phyloP scores from a whole-genome alignment of 768 basidiomycete genomes.

The Lanmaoa rubissima region DNA sequence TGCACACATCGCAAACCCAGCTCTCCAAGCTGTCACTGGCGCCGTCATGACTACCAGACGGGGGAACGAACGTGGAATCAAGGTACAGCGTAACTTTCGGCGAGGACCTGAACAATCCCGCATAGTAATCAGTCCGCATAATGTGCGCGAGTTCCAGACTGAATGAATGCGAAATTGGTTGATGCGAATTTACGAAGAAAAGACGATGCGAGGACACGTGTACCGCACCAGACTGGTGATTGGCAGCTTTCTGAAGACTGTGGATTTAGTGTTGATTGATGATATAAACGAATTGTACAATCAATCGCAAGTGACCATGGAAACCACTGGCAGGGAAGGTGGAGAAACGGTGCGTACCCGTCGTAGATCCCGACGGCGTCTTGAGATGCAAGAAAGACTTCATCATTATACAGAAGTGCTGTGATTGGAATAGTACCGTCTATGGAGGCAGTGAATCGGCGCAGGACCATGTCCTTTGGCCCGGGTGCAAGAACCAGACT shows the following conservation, averaged over 20 bases:
- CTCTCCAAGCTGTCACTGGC: constrained; percentile 42
- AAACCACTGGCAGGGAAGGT: constrained; percentile 7
- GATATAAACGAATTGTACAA: constrained; percentile 17
- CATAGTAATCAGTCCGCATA: constrained; percentile 81
- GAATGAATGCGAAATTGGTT: constrained; percentile 58
- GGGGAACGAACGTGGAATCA: constrained; percentile 30
- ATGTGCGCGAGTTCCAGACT: constrained; percentile 63
- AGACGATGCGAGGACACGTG: constrained; percentile 81
- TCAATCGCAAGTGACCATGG: constrained; percentile 19
- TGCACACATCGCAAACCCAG: constrained; percentile 92
- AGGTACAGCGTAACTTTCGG: constrained; percentile 84
- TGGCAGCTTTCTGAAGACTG: constrained; percentile 79
- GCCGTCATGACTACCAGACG: constrained; percentile 29
- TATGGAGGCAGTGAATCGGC: constrained; percentile 51
- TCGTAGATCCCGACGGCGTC: constrained; percentile 89
- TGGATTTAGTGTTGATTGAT: constrained; percentile 32
- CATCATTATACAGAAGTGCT: constrained; percentile 78
- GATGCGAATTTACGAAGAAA: constrained; percentile 67
- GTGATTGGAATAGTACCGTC: constrained; percentile 79
- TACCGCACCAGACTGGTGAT: constrained; percentile 72
- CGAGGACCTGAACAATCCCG: constrained; percentile 85
- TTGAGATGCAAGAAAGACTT: constrained; percentile 70
- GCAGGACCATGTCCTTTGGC: constrained; percentile 46
- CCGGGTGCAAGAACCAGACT: background rate
- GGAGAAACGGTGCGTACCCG: constrained; percentile 54